These are phyloP conservation scores for Aspergillus aculeatinus DNA, from an alignment of 2,329 filamentous ascomycete genomes.

Conservation along the genomic window DNA sequence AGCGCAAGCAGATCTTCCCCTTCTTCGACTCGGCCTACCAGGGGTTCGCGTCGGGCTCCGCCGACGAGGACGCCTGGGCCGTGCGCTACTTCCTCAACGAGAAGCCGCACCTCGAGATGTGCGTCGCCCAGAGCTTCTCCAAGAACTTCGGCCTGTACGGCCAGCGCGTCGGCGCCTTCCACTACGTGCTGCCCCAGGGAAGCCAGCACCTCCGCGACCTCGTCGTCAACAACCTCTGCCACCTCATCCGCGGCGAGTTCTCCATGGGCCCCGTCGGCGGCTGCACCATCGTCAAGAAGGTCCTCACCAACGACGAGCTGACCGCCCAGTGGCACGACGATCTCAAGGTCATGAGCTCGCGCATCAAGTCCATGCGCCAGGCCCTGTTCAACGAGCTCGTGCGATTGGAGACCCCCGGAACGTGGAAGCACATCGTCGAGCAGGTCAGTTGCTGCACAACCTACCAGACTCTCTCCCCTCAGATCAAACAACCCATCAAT, in stretches of 20 bases:
- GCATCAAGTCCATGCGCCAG: conserved; percentile 87
- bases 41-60: conserved; percentile 89
- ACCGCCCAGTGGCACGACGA: conserved; percentile 90
- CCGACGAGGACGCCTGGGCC: conserved; percentile 80
- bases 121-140: conserved; percentile 60
- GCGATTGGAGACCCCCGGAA: conserved; percentile 78
- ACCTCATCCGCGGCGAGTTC: conserved; percentile 41
- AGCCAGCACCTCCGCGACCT: conserved; percentile 29
- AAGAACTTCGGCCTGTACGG: conserved; percentile 82
- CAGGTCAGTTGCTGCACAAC: conserved; percentile 61
- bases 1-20: conserved; percentile 81
- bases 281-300: conserved; percentile 76
- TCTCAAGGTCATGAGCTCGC: conserved; percentile 84
- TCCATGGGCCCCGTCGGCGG: conserved; percentile 73
- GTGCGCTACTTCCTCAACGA: conserved; percentile 88
- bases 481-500: background rate
- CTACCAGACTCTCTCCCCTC: background rate
- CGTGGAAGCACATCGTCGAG: conserved; percentile 97
- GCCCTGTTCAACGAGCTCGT: conserved; percentile 77
- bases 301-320: conserved; percentile 74
- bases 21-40: conserved; percentile 99
- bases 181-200: conserved; percentile 50
- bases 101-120: conserved; percentile 65
- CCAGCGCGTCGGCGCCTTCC: conserved; percentile 92
- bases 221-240: conserved; percentile 40